Percentiles rank a stretch among this genome's conserved stretches.
Conservation (phyloP, 495 filamentous ascomycete species). For the Podospora fimiseda region DNA sequence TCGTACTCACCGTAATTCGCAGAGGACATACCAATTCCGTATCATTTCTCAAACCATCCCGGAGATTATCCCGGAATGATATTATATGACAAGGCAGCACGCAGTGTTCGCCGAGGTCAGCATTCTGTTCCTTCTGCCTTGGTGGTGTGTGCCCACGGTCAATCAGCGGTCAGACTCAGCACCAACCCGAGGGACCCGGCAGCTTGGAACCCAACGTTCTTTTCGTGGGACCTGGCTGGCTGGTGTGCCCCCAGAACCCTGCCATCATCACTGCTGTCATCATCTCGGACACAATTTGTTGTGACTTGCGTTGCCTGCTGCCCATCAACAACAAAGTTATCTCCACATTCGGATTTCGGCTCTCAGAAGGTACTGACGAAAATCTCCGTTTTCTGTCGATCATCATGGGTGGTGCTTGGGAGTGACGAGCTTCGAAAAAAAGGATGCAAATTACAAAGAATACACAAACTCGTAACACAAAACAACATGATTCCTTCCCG, state of each 20-base stretch:
- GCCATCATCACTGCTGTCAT: not conserved
- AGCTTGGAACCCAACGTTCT: slow-evolving; percentile 16
- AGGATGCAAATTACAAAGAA: too few relatives aligned
- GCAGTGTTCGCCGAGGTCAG: not conserved
- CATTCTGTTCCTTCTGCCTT: not conserved
- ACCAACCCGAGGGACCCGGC: slow-evolving; percentile 9
- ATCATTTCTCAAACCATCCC: not conserved
- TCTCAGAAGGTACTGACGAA: too few relatives aligned
- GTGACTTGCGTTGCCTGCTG: too few relatives aligned
- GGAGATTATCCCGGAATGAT: not conserved
- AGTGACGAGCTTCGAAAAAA: too few relatives aligned
- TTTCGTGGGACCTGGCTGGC: not conserved
- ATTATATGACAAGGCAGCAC: not conserved
- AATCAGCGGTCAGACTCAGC: not conserved
- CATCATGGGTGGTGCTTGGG: too few relatives aligned
- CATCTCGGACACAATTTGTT: not conserved
- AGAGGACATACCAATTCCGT: not conserved
- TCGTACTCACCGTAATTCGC: too few relatives aligned
- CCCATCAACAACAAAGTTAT: too few relatives aligned
- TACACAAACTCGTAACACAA: not conserved
- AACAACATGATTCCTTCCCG: not conserved
- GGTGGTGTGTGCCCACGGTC: not conserved
- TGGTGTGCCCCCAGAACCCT: not conserved
- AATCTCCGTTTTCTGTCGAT: too few relatives aligned
- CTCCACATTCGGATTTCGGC: too few relatives aligned